Evolutionary conservation across 495 filamentous ascomycete genomes (phyloP).

Genomic region (Pseudotulostoma volvatum): DNA sequence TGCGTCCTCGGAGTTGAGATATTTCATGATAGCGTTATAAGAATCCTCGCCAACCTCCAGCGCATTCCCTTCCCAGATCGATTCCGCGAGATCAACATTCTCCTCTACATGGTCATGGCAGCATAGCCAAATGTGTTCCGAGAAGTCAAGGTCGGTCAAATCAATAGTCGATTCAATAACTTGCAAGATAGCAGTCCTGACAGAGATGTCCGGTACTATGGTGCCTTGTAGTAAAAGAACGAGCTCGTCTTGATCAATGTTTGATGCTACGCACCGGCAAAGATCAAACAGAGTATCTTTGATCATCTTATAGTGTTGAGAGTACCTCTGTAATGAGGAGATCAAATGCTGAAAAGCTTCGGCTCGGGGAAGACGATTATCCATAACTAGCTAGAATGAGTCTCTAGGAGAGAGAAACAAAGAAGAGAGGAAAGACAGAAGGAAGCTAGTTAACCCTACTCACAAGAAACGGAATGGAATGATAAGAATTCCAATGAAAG

Average conservation of each 20-base stretch:
- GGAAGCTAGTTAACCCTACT: constrained; percentile 6
- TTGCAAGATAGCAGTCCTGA: constrained; percentile 78
- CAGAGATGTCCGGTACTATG: constrained; percentile 61
- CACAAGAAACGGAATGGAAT: constrained; percentile 64
- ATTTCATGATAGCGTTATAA: constrained; percentile 50
- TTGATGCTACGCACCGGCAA: constrained; percentile 60
- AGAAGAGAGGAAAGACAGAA: neutral
- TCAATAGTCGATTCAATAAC: constrained; percentile 82
- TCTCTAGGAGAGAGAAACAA: too few species aligned
- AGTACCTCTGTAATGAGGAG: constrained; percentile 70
- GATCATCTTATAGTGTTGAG: constrained; percentile 81
- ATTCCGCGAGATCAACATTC: constrained; percentile 63
- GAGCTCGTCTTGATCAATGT: constrained; percentile 54
- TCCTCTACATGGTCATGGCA: constrained; percentile 84
- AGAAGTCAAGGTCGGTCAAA: constrained; percentile 68
- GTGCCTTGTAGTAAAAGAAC: constrained; percentile 51
- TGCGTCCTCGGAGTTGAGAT: constrained; percentile 57
- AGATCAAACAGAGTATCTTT: constrained; percentile 83
- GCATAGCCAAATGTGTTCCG: constrained; percentile 81
- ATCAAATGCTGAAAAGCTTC: constrained; percentile 56
- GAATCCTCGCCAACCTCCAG: constrained; percentile 54
- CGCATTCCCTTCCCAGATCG: constrained; percentile 90
- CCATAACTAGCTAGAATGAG: constrained; percentile 30
- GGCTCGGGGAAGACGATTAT: constrained; percentile 56
- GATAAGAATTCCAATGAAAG: constrained; percentile 81